These are phyloP conservation scores for Puya raimondii DNA, from an alignment of 176 grass and related monocot species.

Conservation along the genomic window DNA sequence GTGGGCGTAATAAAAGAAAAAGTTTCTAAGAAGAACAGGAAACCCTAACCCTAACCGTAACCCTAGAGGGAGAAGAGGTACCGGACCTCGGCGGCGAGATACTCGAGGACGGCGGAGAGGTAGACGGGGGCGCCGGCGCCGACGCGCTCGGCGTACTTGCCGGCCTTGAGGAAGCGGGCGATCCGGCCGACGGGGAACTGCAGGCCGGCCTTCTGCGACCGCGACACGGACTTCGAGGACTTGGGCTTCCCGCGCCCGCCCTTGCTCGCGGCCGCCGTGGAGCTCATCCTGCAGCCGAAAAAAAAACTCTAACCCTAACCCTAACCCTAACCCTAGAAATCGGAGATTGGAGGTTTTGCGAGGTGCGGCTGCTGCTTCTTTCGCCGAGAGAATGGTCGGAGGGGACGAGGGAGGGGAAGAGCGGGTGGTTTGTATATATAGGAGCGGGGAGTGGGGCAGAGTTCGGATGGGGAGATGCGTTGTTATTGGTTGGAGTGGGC, in stretches of 20 bases:
- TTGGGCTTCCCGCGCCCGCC: slow-evolving; percentile 27
- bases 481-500: slow-evolving; percentile 8
- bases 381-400: background rate
- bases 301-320: slow-evolving; percentile 21
- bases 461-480: background rate
- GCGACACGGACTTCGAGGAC: slow-evolving; percentile 16
- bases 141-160: slow-evolving; percentile 45
- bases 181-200: slow-evolving; percentile 46
- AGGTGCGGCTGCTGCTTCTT: background rate
- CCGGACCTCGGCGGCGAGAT: slow-evolving; percentile 41
- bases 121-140: slow-evolving; percentile 45
- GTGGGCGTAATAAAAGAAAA: background rate
- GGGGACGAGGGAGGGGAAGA: background rate
- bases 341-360: too few species aligned
- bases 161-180: slow-evolving; percentile 41
- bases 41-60: background rate
- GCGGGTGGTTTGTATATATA: slow-evolving; percentile 13
- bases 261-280: slow-evolving; percentile 1
- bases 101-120: slow-evolving; percentile 42
- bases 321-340: too few species aligned
- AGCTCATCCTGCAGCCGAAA: slow-evolving; percentile 10
- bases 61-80: background rate
- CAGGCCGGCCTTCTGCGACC: slow-evolving; percentile 35
- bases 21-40: background rate
- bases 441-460: background rate